These are phyloP conservation scores for Bipolaris sorokiniana DNA, from an alignment of 2,329 filamentous ascomycete genomes.

Conservation along the genomic window DNA sequence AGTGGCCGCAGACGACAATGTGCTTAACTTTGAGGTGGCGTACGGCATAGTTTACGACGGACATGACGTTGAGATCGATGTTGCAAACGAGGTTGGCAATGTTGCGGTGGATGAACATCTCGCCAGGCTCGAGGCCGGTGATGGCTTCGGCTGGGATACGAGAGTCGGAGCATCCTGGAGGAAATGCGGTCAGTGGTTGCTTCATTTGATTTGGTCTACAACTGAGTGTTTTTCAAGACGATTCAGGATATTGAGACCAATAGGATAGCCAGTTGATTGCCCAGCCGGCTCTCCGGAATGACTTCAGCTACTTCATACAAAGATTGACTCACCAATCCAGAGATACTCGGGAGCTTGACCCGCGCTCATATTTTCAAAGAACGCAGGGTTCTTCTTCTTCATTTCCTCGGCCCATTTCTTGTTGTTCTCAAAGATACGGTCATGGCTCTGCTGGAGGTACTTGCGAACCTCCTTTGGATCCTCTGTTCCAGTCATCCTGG, in stretches of 20 bases:
- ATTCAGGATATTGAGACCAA: neutral
- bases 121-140: constrained; percentile 46
- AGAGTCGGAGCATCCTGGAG: constrained; percentile 48
- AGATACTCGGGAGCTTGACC: constrained; percentile 75
- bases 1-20: constrained; percentile 73
- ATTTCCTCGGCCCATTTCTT: constrained; percentile 68
- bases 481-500: constrained; percentile 32
- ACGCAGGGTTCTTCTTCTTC: constrained; percentile 64
- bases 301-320: neutral
- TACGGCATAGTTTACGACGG: constrained; percentile 51
- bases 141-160: constrained; percentile 51
- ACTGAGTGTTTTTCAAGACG: neutral
- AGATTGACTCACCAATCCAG: constrained; percentile 46
- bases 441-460: constrained; percentile 69
- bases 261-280: neutral
- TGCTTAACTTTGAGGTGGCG: constrained; percentile 64
- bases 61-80: constrained; percentile 51
- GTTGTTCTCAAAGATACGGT: constrained; percentile 73
- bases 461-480: constrained; percentile 37
- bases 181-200: constrained; percentile 7
- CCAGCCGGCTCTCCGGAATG: neutral
- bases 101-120: constrained; percentile 48
- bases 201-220: neutral
- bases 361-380: constrained; percentile 67
- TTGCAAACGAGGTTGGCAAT: constrained; percentile 48